These are phyloP conservation scores for Fomitopsis betulina DNA, from an alignment of 1,284 basidiomycete species.

Conservation along the genomic window DNA sequence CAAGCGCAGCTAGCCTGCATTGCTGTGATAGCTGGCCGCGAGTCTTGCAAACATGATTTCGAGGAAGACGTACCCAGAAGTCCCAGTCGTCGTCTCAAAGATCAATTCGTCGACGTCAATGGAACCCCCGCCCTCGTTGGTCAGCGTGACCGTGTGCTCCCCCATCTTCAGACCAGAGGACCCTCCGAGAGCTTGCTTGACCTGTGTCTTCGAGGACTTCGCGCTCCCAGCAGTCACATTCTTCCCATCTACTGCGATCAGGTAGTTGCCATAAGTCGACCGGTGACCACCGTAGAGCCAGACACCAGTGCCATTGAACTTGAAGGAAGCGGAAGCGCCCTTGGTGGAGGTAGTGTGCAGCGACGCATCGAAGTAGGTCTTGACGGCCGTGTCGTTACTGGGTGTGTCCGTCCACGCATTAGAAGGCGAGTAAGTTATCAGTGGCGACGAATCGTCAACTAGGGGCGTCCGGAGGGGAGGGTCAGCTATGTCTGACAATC, in stretches of 20 bases:
- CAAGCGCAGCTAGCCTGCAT: neutral
- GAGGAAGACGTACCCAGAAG: constrained; percentile 30
- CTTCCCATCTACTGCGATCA: constrained; percentile 42
- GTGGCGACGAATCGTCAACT: constrained; percentile 31
- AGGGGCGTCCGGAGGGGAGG: neutral
- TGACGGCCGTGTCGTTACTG: constrained; percentile 11
- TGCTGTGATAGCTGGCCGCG: neutral
- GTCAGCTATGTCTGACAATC: neutral
- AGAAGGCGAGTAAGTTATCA: constrained; percentile 25
- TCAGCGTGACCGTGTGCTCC: constrained; percentile 41
- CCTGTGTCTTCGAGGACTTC: constrained; percentile 22
- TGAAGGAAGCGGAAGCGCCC: constrained; percentile 22
- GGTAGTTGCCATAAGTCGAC: constrained; percentile 45
- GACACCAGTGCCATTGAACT: constrained; percentile 45
- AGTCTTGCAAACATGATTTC: neutral
- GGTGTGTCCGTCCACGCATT: constrained; percentile 27
- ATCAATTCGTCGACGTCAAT: constrained; percentile 49
- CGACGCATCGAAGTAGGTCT: constrained; percentile 19
- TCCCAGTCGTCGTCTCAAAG: constrained; percentile 36
- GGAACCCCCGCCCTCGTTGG: constrained; percentile 34
- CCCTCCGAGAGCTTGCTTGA: constrained; percentile 40
- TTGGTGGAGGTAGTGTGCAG: constrained; percentile 19
- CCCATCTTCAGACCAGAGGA: constrained; percentile 37
- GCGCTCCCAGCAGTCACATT: constrained; percentile 33
- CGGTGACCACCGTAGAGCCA: constrained; percentile 44